A percentile compares a stretch with the other conserved stretches of the same genome.
These are phyloP conservation scores for Beauveria sp. DNA, from an alignment of 2,329 filamentous ascomycete genomes.

Conservation along the genomic window DNA sequence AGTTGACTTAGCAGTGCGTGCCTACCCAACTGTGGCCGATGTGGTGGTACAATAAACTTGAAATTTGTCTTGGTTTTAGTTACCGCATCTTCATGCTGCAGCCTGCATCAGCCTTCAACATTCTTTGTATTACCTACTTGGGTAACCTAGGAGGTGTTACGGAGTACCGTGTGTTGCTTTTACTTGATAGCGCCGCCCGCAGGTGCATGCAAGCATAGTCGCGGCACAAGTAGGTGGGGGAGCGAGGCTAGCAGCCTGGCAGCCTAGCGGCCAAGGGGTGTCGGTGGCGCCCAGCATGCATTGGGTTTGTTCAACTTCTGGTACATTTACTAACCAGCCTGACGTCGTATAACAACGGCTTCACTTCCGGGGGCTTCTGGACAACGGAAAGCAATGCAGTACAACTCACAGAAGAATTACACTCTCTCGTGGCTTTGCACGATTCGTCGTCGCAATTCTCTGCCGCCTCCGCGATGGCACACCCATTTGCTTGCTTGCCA, in stretches of 20 bases:
- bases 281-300: background rate
- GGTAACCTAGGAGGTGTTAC: no score
- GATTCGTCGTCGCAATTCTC: background rate
- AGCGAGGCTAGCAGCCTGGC: no score
- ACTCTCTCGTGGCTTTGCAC: background rate
- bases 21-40: no score
- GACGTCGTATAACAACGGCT: background rate
- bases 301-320: background rate
- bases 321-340: no score
- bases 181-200: background rate
- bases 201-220: background rate
- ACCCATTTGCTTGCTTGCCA: background rate
- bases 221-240: no score
- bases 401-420: background rate
- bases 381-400: background rate
- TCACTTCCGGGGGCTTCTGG: background rate
- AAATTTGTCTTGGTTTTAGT: no score
- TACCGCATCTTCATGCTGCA: no score
- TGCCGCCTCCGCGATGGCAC: background rate
- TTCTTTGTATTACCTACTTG: background rate
- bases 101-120: background rate
- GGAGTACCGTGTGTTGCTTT: background rate
- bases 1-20: no score
- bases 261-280: no score
- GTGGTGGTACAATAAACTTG: no score